Conservation (phyloP, 2,329 filamentous ascomycete species). For the Stylonectria norvegica region DNA sequence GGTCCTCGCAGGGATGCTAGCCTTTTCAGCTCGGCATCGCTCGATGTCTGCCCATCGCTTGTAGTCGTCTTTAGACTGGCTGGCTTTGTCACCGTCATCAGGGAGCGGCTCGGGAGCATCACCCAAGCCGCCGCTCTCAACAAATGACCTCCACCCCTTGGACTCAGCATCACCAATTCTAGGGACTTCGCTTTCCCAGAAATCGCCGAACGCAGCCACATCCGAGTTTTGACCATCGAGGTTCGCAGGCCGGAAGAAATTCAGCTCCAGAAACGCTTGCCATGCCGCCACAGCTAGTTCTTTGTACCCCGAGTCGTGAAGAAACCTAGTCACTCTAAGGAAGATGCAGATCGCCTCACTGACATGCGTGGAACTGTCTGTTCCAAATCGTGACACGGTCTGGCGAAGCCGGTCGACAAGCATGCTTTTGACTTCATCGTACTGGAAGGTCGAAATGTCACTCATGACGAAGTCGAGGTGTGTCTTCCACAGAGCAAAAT, state of each 20-base stretch:
- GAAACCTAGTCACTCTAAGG: conserved; percentile 68
- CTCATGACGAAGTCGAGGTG: conserved; percentile 73
- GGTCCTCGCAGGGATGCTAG: conserved; percentile 66
- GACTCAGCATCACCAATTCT: conserved; percentile 73
- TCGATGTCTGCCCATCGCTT: conserved; percentile 56
- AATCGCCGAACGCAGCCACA: conserved; percentile 57
- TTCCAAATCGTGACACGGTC: conserved; percentile 9
- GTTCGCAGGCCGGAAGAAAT: conserved; percentile 55
- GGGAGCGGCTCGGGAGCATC: conserved; percentile 39
- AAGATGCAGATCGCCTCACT: conserved; percentile 62
- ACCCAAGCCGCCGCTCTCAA: conserved; percentile 31
- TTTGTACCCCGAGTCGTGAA: conserved; percentile 72
- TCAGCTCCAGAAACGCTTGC: conserved; percentile 77
- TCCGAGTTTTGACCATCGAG: conserved; percentile 22
- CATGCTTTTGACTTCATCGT: conserved; percentile 59
- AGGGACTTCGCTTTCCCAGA: conserved; percentile 83
- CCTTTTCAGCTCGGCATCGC: conserved; percentile 40
- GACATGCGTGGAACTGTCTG: conserved; percentile 2
- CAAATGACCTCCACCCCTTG: conserved; percentile 64
- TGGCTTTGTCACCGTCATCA: conserved; percentile 7
- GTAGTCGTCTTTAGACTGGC: conserved; percentile 42
- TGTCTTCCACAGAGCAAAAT: conserved; percentile 65
- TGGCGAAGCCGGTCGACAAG: conserved; percentile 51
- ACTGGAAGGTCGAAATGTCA: conserved; percentile 62
- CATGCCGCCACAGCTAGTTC: conserved; percentile 77